Evolutionary conservation across 768 basidiomycete genomes (phyloP), one percentile per base, ranked within the genome.

Genomic region (Kockovaella imperatae): DNA sequence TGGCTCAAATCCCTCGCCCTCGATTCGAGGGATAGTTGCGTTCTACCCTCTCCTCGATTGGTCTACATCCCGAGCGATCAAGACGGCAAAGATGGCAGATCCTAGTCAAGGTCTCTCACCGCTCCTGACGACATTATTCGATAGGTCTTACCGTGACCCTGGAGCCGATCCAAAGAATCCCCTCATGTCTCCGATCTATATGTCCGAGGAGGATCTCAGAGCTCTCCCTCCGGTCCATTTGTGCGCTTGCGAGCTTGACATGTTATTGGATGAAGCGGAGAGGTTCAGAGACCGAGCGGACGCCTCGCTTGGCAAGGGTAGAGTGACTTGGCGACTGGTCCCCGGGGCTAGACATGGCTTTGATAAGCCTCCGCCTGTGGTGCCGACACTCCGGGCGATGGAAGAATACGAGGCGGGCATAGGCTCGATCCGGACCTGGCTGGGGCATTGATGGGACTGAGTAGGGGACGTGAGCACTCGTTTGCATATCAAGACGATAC

Each of bases 291-390:
- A 48, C 14, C 45, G 57, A 15, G 13, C 57, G 28, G 13, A 54
- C 35, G 45, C 13, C n/a, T n/a, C n/a, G n/a, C 34, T 57, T 25
- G 57, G 53, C 4, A 54, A 59, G 14, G 31, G 31, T 46, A 31
- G 39, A 3, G 56, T 54, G 15, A 38, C 29, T 7, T 36, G 41
- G 13, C 24, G 48, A 28, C 45, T 45, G 35, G 53, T 65, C 5
- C 18, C 48, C n/a, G 50, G 45, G 14, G 63, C 59, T 38, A 49
- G 46, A 24, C 63, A 65, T 44, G 60, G 57, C 10, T 65, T 52
- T 54, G 57, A 62, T 40, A 58, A 52, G 31, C 52, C 56, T 3
- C 46, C 47, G 3, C 52, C 52, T 4, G 24, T 58, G 8, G 28
- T 15, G 5, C 45, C 38, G 13, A 58, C 54, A 35, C 14, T 34